Conservation (phyloP, 495 filamentous ascomycete genomes). For the Xylaria intraflava region DNA sequence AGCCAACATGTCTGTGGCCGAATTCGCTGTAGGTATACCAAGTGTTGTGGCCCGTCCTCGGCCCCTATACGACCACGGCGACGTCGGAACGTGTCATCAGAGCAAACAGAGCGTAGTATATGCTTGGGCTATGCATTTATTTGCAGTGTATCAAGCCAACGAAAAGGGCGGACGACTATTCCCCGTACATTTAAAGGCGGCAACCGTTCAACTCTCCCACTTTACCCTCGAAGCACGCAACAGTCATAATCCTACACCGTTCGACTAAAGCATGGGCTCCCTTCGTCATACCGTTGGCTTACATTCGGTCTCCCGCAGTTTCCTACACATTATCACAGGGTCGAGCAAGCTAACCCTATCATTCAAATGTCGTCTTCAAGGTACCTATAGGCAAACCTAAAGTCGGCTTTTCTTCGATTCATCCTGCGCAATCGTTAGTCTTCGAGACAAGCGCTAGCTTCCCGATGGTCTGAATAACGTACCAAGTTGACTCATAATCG, state of each 20-base stretch:
- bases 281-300: background rate
- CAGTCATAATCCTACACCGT: background rate
- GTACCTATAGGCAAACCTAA: conserved; percentile 98
- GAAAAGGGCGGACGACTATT: conserved; percentile 6
- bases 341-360: background rate
- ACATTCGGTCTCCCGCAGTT: background rate
- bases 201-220: background rate
- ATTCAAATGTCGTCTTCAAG: conserved; percentile 78
- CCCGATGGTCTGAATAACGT: conserved; percentile 29
- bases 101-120: background rate
- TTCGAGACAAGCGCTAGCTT: background rate
- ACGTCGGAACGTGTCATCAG: background rate
- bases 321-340: background rate
- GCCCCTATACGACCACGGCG: background rate
- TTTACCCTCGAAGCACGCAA: background rate
- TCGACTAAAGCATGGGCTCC: background rate
- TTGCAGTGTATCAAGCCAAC: background rate
- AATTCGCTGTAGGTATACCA: background rate
- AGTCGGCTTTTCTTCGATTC: conserved; percentile 97
- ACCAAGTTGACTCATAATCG: conserved; percentile 99
- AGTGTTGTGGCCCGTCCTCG: background rate
- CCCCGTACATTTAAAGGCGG: background rate
- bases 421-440: conserved; percentile 58
- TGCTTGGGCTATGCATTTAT: background rate
- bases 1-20: background rate